phyloP scores from a whole-genome alignment of 2,329 filamentous ascomycete species.

The Nannizzia gypsea region DNA sequence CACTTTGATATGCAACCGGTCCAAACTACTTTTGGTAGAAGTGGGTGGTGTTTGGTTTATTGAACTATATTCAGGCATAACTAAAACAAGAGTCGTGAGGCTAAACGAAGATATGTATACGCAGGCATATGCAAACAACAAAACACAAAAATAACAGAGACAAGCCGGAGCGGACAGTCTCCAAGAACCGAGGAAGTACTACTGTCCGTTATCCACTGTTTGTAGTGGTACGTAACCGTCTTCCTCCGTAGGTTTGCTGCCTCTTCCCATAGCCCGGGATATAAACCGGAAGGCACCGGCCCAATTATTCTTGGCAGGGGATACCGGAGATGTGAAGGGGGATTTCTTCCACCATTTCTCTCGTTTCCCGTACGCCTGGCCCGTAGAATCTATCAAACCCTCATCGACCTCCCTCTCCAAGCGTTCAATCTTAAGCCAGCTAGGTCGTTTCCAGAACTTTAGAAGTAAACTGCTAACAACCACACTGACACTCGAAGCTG shows the following conservation, averaged over 20 bases:
- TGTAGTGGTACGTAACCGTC: conserved; percentile 37
- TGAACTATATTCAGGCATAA: background rate
- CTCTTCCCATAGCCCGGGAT: conserved; percentile 21
- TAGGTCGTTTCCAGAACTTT: conserved; percentile 73
- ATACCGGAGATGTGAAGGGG: conserved; percentile 9
- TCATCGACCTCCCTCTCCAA: conserved; percentile 46
- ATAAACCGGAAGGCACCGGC: conserved; percentile 16
- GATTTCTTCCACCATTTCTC: conserved; percentile 25
- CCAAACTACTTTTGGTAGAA: too few relatives aligned
- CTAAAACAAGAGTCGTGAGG: background rate
- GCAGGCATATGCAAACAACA: background rate
- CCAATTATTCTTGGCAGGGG: background rate
- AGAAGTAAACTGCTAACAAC: conserved; percentile 72
- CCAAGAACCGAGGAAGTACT: background rate
- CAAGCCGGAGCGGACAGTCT: background rate
- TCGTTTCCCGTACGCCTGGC: conserved; percentile 13
- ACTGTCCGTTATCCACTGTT: conserved; percentile 27
- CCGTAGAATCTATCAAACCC: conserved; percentile 16
- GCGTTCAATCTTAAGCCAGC: conserved; percentile 68
- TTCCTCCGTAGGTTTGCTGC: conserved; percentile 19
- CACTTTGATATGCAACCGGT: too few relatives aligned
- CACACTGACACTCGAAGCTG: conserved; percentile 76
- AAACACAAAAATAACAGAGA: background rate
- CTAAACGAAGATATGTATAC: background rate
- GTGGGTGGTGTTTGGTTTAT: too few relatives aligned